These are phyloP conservation scores for Aspergillus coremiiformis DNA, from an alignment of 495 filamentous ascomycete species.

Conservation along the genomic window DNA sequence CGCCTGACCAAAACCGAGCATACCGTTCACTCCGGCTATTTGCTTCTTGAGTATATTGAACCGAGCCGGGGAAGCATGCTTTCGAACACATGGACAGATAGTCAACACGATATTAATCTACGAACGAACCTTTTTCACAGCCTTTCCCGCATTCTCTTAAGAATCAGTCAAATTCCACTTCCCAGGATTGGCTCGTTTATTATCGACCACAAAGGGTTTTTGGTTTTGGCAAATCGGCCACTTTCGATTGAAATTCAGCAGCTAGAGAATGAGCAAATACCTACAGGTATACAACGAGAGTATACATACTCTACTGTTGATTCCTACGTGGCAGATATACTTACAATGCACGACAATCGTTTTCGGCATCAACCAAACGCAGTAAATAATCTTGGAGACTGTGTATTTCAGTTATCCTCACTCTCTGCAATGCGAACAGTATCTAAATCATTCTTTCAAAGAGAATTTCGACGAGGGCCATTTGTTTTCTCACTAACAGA, in stretches of 20 bases:
- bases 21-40: constrained; percentile 16
- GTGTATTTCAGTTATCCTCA: constrained; percentile 21
- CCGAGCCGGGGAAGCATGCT: constrained; percentile 26
- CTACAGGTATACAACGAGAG: constrained; percentile 23
- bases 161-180: constrained; percentile 21
- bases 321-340: constrained; percentile 27
- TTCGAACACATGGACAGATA: constrained; percentile 22
- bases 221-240: constrained; percentile 27
- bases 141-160: constrained; percentile 24
- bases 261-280: constrained; percentile 33
- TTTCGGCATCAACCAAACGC: constrained; percentile 30
- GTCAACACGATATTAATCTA: constrained; percentile 12
- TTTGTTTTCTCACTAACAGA: constrained; percentile 24
- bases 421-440: constrained; percentile 24
- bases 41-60: constrained; percentile 31
- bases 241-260: constrained; percentile 18
- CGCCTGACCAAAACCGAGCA: constrained; percentile 7
- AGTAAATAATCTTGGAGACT: constrained; percentile 20
- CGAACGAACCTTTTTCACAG: constrained; percentile 24
- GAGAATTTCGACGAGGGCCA: constrained; percentile 17
- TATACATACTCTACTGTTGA: constrained; percentile 25
- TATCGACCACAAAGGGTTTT: constrained; percentile 18
- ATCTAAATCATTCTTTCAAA: constrained; percentile 19
- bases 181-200: constrained; percentile 32
- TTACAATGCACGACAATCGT: constrained; percentile 25